Conservation (phyloP, 768 basidiomycete species). For the Solioccasus polychromus region DNA sequence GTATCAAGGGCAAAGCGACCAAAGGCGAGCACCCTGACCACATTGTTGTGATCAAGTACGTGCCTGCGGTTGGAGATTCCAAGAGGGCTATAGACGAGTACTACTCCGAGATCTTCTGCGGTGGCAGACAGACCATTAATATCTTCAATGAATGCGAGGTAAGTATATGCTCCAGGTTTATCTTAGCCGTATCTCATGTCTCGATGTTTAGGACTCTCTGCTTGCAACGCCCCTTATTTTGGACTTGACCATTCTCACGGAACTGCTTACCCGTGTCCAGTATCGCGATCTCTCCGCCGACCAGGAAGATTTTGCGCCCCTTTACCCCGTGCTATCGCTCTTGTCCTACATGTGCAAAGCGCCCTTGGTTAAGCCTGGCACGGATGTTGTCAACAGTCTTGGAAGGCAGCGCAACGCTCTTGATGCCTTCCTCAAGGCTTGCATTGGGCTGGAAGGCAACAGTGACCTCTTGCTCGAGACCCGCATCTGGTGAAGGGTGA, state of each 20-base stretch:
- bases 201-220: slow-evolving; percentile 69
- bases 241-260: slow-evolving; percentile 89
- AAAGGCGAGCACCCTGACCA: slow-evolving; percentile 99
- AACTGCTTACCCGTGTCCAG: slow-evolving; percentile 88
- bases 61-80: slow-evolving; percentile 94
- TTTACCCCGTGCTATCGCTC: slow-evolving; percentile 90
- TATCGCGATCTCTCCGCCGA: slow-evolving; percentile 61
- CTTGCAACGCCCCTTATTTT: slow-evolving; percentile 95
- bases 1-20: slow-evolving; percentile 50
- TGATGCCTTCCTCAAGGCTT: slow-evolving; percentile 92
- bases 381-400: slow-evolving; percentile 92
- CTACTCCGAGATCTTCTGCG: slow-evolving; percentile 97
- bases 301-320: slow-evolving; percentile 66
- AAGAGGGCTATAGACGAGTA: slow-evolving; percentile 99
- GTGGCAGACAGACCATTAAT: slow-evolving; percentile 90
- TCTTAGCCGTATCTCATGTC: not conserved
- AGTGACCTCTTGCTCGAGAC: slow-evolving; percentile 85
- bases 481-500: slow-evolving; percentile 71
- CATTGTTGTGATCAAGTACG: slow-evolving; percentile 95
- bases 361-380: slow-evolving; percentile 91
- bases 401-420: slow-evolving; percentile 94
- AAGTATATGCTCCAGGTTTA: slow-evolving; percentile 9
- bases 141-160: slow-evolving; percentile 99
- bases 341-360: slow-evolving; percentile 98
- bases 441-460: slow-evolving; percentile 80